Evolutionary conservation across 441 rosid genomes (phyloP), one percentile per base, ranked within the genome.

Genomic region (Brassica hybrid): DNA sequence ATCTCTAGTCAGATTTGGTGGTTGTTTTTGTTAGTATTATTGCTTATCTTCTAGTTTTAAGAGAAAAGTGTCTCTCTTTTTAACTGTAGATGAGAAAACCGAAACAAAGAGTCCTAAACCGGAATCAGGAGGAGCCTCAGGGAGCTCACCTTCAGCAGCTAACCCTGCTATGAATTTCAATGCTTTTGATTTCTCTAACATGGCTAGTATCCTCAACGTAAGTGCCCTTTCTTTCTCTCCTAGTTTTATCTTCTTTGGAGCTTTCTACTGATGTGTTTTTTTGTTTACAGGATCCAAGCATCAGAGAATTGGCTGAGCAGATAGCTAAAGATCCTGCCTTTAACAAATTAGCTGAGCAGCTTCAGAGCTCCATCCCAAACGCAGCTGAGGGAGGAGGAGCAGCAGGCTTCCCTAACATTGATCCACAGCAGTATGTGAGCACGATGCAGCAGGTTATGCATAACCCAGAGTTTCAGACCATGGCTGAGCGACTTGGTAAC

Each of bases 391-490:
- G 85, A n/a, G 65, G 65, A 60, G 19, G 1, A 0, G 61, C 7
- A 57, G 94, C 83, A 56, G 94, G n/a, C n/a, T 30, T 84, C 41
- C 98, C 97, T 10, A 86, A 83, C 77, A 87, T 94, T 71, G 96
- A 94, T 73, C 56, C 89, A 17, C 87, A 89, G 65, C 92, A 92
- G 71, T 94, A 94, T 79, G 80, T 84, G 34, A 65, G 89, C 43
- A 94, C 98, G 16, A 88, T 94, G 96, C 94, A 90, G 54, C 97
- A 94, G 81, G 97, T 94, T 79, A 92, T 94, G 97, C 90, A 94
- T 84, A 94, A 94, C 82, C 98, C 96, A 10, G 91, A 89, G 27
- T 92, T 94, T 80, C 86, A 86, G 91, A 84, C 87, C 6, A 94
- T 94, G 98, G 98, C 98, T 13, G 94, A 94, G 82, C 91, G 86